These are phyloP conservation scores for Eimeria sp. DNA, from an alignment of 169 alveolate genomes.

Conservation along the genomic window DNA sequence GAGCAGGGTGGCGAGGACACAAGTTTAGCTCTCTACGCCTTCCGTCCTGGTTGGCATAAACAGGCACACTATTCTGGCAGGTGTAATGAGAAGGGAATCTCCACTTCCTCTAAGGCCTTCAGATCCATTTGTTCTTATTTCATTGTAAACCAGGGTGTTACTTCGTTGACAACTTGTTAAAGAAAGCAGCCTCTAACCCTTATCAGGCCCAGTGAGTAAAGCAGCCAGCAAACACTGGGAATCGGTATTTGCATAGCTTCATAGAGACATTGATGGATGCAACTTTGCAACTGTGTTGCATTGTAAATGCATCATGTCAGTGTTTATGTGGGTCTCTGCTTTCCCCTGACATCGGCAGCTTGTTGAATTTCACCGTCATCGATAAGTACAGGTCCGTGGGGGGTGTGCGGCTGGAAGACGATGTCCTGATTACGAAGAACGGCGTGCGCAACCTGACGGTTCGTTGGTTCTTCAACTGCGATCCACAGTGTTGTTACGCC, in stretches of 20 bases:
- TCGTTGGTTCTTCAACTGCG: neutral
- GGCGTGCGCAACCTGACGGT: slow-evolving; percentile 89
- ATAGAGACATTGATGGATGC: neutral
- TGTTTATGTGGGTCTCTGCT: neutral
- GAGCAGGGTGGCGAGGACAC: neutral
- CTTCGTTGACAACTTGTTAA: slow-evolving; percentile 85
- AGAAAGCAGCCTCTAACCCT: slow-evolving; percentile 83
- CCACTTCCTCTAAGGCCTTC: neutral
- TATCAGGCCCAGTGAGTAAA: slow-evolving; percentile 57
- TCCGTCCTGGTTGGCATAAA: neutral
- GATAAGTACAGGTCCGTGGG: slow-evolving; percentile 89
- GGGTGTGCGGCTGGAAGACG: slow-evolving; percentile 96
- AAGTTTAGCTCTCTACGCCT: neutral
- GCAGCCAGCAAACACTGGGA: neutral
- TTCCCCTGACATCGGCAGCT: slow-evolving; percentile 2
- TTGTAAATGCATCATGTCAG: neutral
- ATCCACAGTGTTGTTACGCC: neutral
- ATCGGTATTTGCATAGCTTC: neutral
- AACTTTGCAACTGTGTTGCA: neutral
- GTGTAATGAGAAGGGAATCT: neutral
- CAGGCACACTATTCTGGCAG: neutral
- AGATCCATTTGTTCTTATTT: neutral
- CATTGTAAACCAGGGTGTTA: slow-evolving; percentile 65
- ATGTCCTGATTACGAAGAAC: slow-evolving; percentile 88
- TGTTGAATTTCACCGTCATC: slow-evolving; percentile 83